Conservation (phyloP, 2,329 filamentous ascomycete species). For the Neonectria faginata region DNA sequence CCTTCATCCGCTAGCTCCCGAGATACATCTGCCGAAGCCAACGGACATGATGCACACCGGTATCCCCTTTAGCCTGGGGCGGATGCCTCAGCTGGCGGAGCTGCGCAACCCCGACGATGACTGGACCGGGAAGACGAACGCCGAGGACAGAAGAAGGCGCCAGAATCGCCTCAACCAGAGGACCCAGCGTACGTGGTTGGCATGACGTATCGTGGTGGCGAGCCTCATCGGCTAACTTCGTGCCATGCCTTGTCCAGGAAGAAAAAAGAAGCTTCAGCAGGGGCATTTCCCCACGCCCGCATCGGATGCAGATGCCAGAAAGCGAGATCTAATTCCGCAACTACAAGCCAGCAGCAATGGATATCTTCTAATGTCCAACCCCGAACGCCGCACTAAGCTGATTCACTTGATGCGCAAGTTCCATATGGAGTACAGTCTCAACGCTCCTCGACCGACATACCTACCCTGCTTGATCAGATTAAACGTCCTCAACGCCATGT, state of each 20-base stretch:
- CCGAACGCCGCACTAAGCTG: neutral
- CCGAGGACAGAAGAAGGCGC: conserved; percentile 20
- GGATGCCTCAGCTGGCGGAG: conserved; percentile 20
- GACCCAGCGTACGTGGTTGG: conserved; percentile 20
- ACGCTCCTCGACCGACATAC: conserved; percentile 6
- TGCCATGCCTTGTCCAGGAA: neutral
- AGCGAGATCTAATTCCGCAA: neutral
- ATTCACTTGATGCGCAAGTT: neutral
- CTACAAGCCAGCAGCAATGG: neutral
- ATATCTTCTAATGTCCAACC: neutral
- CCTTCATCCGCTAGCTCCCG: neutral
- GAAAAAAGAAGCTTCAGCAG: conserved; percentile 15
- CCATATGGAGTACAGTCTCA: conserved; percentile 9
- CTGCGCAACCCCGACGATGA: conserved; percentile 20
- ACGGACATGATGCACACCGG: neutral
- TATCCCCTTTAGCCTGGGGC: neutral
- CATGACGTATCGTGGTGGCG: neutral
- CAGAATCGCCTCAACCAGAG: conserved; percentile 32
- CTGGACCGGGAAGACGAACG: conserved; percentile 26
- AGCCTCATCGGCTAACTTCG: neutral
- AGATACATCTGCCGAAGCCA: neutral
- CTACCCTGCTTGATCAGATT: conserved; percentile 23
- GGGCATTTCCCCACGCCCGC: neutral
- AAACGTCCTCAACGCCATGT: conserved; percentile 25
- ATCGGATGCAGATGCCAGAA: too few species aligned